phyloP scores from a whole-genome alignment of 352 stramenopile species.

The Globisporangium apiculatum region DNA sequence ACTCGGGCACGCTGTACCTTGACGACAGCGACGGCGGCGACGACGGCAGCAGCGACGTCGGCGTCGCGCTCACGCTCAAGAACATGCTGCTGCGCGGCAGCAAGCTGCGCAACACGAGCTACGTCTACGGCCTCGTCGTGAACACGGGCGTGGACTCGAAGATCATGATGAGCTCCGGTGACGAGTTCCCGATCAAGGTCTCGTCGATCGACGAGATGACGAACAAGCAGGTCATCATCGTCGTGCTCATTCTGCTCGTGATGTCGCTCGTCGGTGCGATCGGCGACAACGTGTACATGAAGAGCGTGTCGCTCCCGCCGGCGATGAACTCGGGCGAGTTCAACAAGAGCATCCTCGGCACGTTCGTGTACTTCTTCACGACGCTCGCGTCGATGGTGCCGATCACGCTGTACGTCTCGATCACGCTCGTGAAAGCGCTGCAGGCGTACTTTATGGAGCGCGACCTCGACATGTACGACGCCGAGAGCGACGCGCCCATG shows the following conservation, averaged over 20 bases:
- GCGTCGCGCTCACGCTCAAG: constrained; percentile 62
- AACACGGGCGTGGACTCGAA: constrained; percentile 92
- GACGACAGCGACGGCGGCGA: constrained; percentile 21
- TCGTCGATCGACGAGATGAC: constrained; percentile 84
- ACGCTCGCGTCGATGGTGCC: constrained; percentile 81
- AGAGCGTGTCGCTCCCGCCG: constrained; percentile 22
- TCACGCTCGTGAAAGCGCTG: constrained; percentile 86
- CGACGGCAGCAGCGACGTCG: constrained; percentile 32
- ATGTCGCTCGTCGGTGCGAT: constrained; percentile 71
- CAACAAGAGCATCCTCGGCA: constrained; percentile 38
- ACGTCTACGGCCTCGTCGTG: constrained; percentile 85
- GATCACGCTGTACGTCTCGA: constrained; percentile 86
- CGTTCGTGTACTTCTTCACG: constrained; percentile 83
- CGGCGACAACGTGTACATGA: constrained; percentile 48
- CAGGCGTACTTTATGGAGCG: constrained; percentile 85
- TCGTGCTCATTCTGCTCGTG: constrained; percentile 58
- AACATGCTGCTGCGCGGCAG: constrained; percentile 90
- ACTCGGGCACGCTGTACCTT: constrained; percentile 65
- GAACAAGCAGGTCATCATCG: constrained; percentile 79
- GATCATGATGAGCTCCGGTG: constrained; percentile 88
- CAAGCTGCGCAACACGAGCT: constrained; percentile 88
- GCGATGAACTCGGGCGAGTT: constrained; percentile 18
- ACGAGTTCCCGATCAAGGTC: constrained; percentile 79
- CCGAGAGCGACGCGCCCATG: constrained; percentile 57
- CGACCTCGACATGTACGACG: constrained; percentile 85